A percentile compares a stretch with the other conserved stretches of the same genome.
Conservation (phyloP, 106 monocot species). For the Dendrobium catenatum region DNA sequence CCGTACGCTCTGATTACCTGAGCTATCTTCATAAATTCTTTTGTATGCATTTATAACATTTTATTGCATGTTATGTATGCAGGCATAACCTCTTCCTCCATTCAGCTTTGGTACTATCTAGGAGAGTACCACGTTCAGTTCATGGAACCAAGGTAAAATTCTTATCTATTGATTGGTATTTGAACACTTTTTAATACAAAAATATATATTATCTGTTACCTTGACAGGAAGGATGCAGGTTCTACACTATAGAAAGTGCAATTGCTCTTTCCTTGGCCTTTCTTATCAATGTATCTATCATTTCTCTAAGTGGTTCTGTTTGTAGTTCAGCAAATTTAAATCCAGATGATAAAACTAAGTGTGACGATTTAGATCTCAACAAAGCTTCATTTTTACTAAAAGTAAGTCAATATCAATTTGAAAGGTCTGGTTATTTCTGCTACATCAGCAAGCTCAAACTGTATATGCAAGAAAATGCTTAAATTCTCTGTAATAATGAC, state of each 20-base stretch:
- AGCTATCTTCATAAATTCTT: conserved; percentile 6
- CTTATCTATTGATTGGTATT: neutral
- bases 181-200: too few species aligned
- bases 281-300: conserved; percentile 83
- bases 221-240: conserved; percentile 82
- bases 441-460: neutral
- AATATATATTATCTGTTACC: conserved; percentile 8
- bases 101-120: conserved; percentile 90
- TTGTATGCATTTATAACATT: neutral
- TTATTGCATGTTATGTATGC: conserved; percentile 12
- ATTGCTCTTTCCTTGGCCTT: conserved; percentile 88
- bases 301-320: conserved; percentile 83
- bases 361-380: conserved; percentile 80
- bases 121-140: conserved; percentile 83
- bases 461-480: neutral
- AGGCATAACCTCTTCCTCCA: conserved; percentile 98
- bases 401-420: conserved; percentile 28
- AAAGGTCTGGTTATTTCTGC: neutral
- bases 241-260: conserved; percentile 83
- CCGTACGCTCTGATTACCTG: conserved; percentile 52
- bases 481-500: neutral
- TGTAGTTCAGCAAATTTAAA: conserved; percentile 59
- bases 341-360: conserved; percentile 57
- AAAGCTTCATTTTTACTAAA: conserved; percentile 86
- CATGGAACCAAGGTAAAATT: conserved; percentile 70